A percentile compares a stretch with the other conserved stretches of the same genome.
phyloP scores from a whole-genome alignment of 345 rosid genomes.

The Noccaea bulbosa region DNA sequence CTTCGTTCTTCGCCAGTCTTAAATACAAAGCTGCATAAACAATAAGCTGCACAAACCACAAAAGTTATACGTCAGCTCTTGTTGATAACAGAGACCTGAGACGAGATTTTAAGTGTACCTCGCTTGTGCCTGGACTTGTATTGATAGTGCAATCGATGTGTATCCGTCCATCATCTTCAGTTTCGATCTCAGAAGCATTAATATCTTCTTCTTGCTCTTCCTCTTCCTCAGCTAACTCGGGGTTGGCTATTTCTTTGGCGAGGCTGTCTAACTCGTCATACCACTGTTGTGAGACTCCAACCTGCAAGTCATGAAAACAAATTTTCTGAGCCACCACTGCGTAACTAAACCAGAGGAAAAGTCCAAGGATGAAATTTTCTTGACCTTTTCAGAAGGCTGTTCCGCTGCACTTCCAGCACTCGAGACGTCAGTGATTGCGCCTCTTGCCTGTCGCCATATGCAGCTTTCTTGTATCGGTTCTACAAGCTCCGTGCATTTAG shows the following conservation, averaged over 20 bases:
- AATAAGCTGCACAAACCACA: conserved; percentile 59
- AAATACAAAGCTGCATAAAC: conserved; percentile 66
- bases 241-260: conserved; percentile 61
- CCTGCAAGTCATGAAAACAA: conserved; percentile 52
- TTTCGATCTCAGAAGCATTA: conserved; percentile 36
- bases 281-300: conserved; percentile 90
- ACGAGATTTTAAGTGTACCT: conserved; percentile 54
- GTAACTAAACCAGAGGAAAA: conserved; percentile 1
- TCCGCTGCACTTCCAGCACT: conserved; percentile 48
- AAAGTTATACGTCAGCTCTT: conserved; percentile 6
- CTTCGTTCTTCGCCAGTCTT: conserved; percentile 54
- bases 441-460: conserved; percentile 87
- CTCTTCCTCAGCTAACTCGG: conserved; percentile 52
- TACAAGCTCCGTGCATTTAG: conserved; percentile 65
- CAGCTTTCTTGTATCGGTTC: conserved; percentile 81
- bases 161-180: conserved; percentile 54
- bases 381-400: conserved; percentile 67
- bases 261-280: conserved; percentile 87
- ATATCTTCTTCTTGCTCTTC: conserved; percentile 35
- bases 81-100: conserved; percentile 4
- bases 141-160: conserved; percentile 65
- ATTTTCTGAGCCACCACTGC: conserved; percentile 15
- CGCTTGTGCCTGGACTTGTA: conserved; percentile 86
- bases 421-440: conserved; percentile 61
- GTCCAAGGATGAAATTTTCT: conserved; percentile 47